Conservation (phyloP, 1,139 yeast species). For the Protomyces lactucae-debilis region DNA sequence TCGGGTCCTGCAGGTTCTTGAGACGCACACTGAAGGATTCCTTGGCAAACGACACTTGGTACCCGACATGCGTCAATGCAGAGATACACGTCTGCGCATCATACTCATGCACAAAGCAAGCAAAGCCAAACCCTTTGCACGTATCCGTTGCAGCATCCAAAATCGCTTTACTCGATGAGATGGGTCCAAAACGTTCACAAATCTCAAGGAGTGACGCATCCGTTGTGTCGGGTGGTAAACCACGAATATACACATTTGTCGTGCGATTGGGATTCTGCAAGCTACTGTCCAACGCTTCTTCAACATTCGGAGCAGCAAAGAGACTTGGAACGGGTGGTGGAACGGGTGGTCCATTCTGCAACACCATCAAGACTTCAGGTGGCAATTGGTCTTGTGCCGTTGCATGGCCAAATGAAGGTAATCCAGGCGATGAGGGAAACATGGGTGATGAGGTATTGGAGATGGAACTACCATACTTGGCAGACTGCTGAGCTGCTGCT, state of each 20-base stretch:
- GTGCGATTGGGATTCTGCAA: conserved; percentile 33
- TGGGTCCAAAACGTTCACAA: conserved; percentile 32
- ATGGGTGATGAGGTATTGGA: neutral
- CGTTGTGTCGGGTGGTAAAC: conserved; percentile 35
- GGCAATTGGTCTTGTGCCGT: neutral
- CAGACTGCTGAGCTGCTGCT: neutral
- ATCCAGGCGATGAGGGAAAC: neutral
- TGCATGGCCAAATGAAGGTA: neutral
- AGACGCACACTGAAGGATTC: conserved; percentile 35
- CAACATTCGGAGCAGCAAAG: conserved; percentile 20
- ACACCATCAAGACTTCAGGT: neutral
- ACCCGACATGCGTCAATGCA: conserved; percentile 34
- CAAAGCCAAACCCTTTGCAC: conserved; percentile 36
- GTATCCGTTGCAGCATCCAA: conserved; percentile 31
- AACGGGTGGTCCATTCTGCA: conserved; percentile 5
- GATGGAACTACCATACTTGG: neutral
- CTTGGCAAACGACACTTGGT: conserved; percentile 35
- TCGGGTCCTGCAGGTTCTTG: conserved; percentile 34
- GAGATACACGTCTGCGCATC: conserved; percentile 33
- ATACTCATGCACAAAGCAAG: conserved; percentile 32
- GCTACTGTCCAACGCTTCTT: conserved; percentile 31
- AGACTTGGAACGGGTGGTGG: conserved; percentile 28
- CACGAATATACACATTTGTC: conserved; percentile 37
- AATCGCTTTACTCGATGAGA: conserved; percentile 35
- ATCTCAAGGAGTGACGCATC: conserved; percentile 33